Conservation (phyloP, 2,329 filamentous ascomycete genomes). For the Ophiocordyceps sinensis region DNA sequence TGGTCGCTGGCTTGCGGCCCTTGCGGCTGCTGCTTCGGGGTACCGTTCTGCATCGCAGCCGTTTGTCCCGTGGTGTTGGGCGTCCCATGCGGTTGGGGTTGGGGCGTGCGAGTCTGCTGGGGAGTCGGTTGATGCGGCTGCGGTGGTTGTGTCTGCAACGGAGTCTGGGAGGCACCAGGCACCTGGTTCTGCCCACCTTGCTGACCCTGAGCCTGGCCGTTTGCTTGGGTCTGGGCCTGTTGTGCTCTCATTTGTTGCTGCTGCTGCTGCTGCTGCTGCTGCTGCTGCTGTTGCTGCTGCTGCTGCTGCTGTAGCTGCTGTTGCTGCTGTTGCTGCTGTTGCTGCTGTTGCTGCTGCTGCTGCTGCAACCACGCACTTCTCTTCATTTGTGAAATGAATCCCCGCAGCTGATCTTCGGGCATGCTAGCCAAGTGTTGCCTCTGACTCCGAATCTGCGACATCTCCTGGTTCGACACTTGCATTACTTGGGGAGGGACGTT, state of each 20-base stretch:
- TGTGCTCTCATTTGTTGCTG: conserved; percentile 8
- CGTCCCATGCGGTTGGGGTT: conserved; percentile 22
- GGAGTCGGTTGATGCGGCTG: conserved; percentile 37
- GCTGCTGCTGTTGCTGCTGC: conserved; percentile 6
- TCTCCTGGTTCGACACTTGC: conserved; percentile 19
- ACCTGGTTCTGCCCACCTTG: conserved; percentile 24
- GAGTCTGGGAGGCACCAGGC: conserved; percentile 27
- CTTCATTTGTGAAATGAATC: conserved; percentile 19
- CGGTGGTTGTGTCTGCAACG: conserved; percentile 42
- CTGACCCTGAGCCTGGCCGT: conserved; percentile 17
- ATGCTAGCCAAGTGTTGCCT: conserved; percentile 12
- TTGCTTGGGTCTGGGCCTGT: conserved; percentile 12
- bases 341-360: conserved; percentile 11
- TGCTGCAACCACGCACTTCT: conserved; percentile 14
- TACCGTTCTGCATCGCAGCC: conserved; percentile 13
- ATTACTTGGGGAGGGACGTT: conserved; percentile 16
- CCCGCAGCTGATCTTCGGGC: conserved; percentile 19
- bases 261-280: conserved; percentile 2
- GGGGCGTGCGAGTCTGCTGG: conserved; percentile 24
- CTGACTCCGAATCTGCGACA: conserved; percentile 15
- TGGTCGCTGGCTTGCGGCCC: conserved; percentile 11
- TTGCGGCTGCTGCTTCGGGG: conserved; percentile 10
- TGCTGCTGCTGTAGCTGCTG: conserved; percentile 13
- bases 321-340: conserved; percentile 6
- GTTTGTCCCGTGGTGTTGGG: conserved; percentile 30